These are phyloP conservation scores for Zygosaccharomyces sapae DNA, from an alignment of 1,139 yeast genomes.

Conservation along the genomic window DNA sequence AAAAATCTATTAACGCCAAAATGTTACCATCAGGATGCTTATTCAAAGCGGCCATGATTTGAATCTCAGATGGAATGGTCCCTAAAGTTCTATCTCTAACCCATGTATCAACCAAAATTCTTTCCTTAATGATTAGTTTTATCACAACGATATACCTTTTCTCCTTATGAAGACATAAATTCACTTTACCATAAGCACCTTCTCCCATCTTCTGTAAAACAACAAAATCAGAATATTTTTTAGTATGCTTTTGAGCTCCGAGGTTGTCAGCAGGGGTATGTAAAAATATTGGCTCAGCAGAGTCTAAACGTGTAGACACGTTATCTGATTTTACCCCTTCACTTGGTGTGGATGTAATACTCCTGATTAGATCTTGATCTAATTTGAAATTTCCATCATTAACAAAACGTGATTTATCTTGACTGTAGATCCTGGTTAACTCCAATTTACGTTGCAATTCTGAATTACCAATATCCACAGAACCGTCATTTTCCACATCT, in stretches of 20 bases:
- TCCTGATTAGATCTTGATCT: constrained; percentile 29
- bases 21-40: constrained; percentile 81
- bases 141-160: constrained; percentile 64
- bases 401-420: constrained; percentile 32
- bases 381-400: constrained; percentile 31
- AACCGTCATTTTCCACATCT: constrained; percentile 1
- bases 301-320: constrained; percentile 4
- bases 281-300: constrained; percentile 15
- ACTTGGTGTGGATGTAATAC: constrained; percentile 23
- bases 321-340: constrained; percentile 16
- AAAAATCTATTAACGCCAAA: constrained; percentile 78
- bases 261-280: constrained; percentile 34
- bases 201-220: constrained; percentile 81
- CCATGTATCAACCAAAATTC: constrained; percentile 96
- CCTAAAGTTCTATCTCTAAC: constrained; percentile 87
- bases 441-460: constrained; percentile 25
- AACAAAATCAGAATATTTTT: constrained; percentile 65
- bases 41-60: constrained; percentile 76
- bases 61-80: constrained; percentile 91
- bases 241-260: constrained; percentile 59
- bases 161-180: constrained; percentile 64
- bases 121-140: constrained; percentile 85
- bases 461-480: constrained; percentile 16
- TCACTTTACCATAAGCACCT: constrained; percentile 95
- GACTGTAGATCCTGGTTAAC: constrained; percentile 26